Base-by-base conservation (phyloP, 129 eudicot species). In the Apium graveolens region DNA sequence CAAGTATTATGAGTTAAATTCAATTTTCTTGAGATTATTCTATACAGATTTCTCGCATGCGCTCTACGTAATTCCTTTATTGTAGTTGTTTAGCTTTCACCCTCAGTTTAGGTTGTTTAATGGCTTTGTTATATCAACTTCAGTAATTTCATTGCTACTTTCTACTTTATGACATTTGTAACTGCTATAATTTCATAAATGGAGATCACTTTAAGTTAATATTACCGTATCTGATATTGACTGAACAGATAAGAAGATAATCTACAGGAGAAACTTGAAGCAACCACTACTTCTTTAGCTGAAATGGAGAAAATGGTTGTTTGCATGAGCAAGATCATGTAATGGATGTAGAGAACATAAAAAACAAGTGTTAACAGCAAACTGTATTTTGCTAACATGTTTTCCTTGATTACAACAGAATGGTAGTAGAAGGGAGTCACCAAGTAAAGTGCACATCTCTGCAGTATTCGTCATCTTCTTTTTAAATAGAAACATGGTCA, bases 241-340 rank as follows among this genome's bases (percentile, higher is more conserved):
- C 45, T 73, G 79, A 73, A 78, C 90, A 93, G 98, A 89, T 93
- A 39, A 83, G 98, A 75, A 90, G 92, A 75, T 92, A 93, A 75
- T 89, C 98, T 11, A 87, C 95, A 38, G 46, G 70, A 27, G 98
- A 93, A n/a, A n/a, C n/a, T n/a, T n/a, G n/a, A n/a, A n/a, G n/a
- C n/a, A n/a, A n/a, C n/a, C n/a, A n/a, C n/a, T n/a, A n/a, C n/a
- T n/a, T n/a, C n/a, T n/a, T n/a, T n/a, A n/a, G n/a, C n/a, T n/a
- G n/a, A n/a, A n/a, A n/a, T n/a, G n/a, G n/a, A n/a, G n/a, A n/a
- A n/a, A n/a, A n/a, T n/a, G n/a, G n/a, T n/a, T n/a, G n/a, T n/a
- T n/a, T 57, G 66, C 66, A n/a, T 57, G 66, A 57, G 3, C 66
- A 24, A n/a, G 9, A n/a, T n/a, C n/a, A 55, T 24, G 65, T 55